Evolutionary conservation across 2,329 filamentous ascomycete genomes (phyloP), one percentile per base, ranked within the genome.

Genomic region (Dryadomyces sulphureus): DNA sequence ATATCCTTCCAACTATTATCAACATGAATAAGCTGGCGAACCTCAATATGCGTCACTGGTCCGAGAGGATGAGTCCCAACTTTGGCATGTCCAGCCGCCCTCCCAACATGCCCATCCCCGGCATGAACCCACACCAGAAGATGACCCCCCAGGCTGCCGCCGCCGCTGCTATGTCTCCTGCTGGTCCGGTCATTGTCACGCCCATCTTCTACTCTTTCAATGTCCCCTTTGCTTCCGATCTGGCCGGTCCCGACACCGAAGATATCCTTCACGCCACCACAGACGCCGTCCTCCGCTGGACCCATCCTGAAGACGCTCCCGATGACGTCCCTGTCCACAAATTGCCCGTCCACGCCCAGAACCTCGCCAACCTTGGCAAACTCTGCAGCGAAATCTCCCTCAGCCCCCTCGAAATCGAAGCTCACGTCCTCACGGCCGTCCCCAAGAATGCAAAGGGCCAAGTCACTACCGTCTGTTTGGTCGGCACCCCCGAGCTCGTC

Each of bases 121-220:
- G 64, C 52, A 64, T 77, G 59, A 73, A 72, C 56, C 67, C 72
- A 51, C 75, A 78, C 52, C 68, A 72, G 55, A 78, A 80, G 62
- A 67, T 70, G 51, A 62, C 67, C 52, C 60, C 68, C 47, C 67
- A 69, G 48, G 65, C 66, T 53, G 66, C 68, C 49, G 36, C 46
- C 5, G 48, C 40, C 1, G 38, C 48, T 5, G 48, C 48, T 3
- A 22, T 52, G 5, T 66, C 75, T 48, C 69, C 77, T 52, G 68
- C 78, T 59, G 72, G 79, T 56, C 79, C 83, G 54, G 71, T 81
- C 52, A 74, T 81, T 59, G 84, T 90, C 61, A 72, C 81, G 45
- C 79, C 79, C 54, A 85, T 96, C 64, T 87, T 93, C 64, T 82
- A 94, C 62, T 90, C 87, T 53, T 96, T 98, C 79, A 96, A 95